Evolutionary conservation across 176 grass and related monocot species (phyloP).

Genomic region (Avena eriantha): DNA sequence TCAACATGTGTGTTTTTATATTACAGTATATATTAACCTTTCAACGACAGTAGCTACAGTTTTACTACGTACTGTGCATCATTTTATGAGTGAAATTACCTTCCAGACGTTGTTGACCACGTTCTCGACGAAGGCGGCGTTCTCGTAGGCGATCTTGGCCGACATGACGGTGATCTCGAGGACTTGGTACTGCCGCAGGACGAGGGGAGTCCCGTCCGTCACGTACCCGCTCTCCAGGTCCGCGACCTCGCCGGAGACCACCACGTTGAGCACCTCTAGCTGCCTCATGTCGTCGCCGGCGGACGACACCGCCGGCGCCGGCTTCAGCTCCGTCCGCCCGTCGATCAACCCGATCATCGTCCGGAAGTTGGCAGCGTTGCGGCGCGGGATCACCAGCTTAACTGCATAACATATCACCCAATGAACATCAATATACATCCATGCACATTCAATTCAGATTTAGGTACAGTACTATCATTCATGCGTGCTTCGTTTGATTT

Average conservation of each 20-base stretch:
- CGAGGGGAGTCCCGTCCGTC: conserved; percentile 8
- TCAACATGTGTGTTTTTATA: not conserved
- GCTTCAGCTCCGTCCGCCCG: conserved; percentile 56
- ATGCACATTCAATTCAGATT: conserved; percentile 6
- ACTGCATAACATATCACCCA: conserved; percentile 37
- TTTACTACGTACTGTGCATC: not conserved
- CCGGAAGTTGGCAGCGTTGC: conserved; percentile 53
- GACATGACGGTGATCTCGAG: conserved; percentile 57
- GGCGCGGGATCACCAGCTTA: conserved; percentile 57
- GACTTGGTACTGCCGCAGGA: not conserved
- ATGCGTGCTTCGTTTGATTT: conserved; percentile 20
- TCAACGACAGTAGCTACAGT: not conserved
- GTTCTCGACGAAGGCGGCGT: conserved; percentile 58
- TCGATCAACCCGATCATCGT: conserved; percentile 59
- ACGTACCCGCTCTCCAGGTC: conserved; percentile 37
- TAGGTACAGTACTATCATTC: not conserved
- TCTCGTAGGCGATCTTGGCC: conserved; percentile 63
- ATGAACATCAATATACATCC: not conserved
- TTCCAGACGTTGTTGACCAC: conserved; percentile 74
- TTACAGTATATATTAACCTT: no score
- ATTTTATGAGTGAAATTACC: conserved; percentile 34
- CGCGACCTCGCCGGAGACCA: not conserved
- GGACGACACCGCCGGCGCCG: not conserved
- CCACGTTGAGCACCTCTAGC: conserved; percentile 26
- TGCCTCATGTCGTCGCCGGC: conserved; percentile 14